Evolutionary conservation across 257 asterid species (phyloP), one percentile per base, ranked within the genome.

Genomic region (Solanum acaule): DNA sequence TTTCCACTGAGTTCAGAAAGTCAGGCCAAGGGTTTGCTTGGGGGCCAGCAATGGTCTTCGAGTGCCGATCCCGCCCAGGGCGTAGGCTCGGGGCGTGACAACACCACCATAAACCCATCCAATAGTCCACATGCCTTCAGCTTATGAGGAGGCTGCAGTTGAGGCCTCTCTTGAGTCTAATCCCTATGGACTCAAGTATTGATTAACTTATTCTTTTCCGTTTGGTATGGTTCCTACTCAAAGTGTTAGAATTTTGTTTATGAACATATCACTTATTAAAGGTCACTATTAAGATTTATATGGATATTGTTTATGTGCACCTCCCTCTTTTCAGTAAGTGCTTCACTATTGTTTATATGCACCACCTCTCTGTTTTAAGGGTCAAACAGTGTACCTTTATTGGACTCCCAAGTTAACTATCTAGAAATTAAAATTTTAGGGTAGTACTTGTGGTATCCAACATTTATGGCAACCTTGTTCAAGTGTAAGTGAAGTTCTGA

Each of bases 101-200:
- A 94, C 99, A 86, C 98, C 98, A 86, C 98, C 99, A 56, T 99
- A 96, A 91, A 90, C 99, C 85, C 98, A 94, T 92, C 98, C 98
- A 13, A 83, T 96, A 61, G 94, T 90, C 87, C 92, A 92, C 44
- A 86, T 89, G 65, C 83, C 95, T 87, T 88, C 93, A 86, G 91
- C 92, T 5, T 96, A 93, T 13, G 99, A 97, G 91, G 99, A 96
- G 91, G 98, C 96, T 88, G 99, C 98, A 84, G 96, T 96, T 87
- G 96, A 94, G 91, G 98, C 98, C 90, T 96, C 99, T 88, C 98
- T 97, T 88, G 94, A 94, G 86, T 90, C 98, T 73, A 97, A 96
- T 92, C 93, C 94, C 88, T 94, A 98, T 86, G 99, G 98, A 84
- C 99, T 97, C 88, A 95, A 98, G 99, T 96, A 91, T 85, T 29